These are phyloP conservation scores for Penicillium nucicola DNA, from an alignment of 495 filamentous ascomycete genomes.

Conservation along the genomic window DNA sequence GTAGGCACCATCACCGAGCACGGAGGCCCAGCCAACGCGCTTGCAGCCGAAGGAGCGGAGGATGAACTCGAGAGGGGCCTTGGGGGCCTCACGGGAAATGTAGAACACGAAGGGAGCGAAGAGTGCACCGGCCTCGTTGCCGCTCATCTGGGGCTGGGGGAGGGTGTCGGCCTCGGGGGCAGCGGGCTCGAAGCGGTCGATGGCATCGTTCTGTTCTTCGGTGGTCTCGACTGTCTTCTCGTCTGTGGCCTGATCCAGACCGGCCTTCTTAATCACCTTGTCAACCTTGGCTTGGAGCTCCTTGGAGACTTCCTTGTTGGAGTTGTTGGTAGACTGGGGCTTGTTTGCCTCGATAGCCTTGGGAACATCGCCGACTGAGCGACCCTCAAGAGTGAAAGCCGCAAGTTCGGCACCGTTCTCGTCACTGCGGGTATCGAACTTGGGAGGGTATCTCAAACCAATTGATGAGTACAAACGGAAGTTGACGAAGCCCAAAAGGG, in stretches of 20 bases:
- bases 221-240: slow-evolving; percentile 40
- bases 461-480: slow-evolving; percentile 87
- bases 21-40: slow-evolving; percentile 88
- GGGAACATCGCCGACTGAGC: slow-evolving; percentile 50
- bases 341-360: slow-evolving; percentile 55
- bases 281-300: slow-evolving; percentile 55
- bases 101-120: slow-evolving; percentile 88
- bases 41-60: slow-evolving; percentile 94
- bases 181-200: slow-evolving; percentile 85
- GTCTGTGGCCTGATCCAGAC: slow-evolving; percentile 40
- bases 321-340: slow-evolving; percentile 33
- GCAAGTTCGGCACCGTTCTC: slow-evolving; percentile 85
- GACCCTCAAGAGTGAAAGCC: slow-evolving; percentile 85
- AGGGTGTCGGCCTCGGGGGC: slow-evolving; percentile 79
- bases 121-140: slow-evolving; percentile 55
- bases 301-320: slow-evolving; percentile 45
- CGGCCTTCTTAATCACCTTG: slow-evolving; percentile 46
- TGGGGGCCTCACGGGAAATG: slow-evolving; percentile 89
- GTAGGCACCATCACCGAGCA: slow-evolving; percentile 87
- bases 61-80: slow-evolving; percentile 88
- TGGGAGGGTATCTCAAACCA: slow-evolving; percentile 90
- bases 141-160: slow-evolving; percentile 69
- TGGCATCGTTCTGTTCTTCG: slow-evolving; percentile 57
- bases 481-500: slow-evolving; percentile 91
- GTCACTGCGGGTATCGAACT: slow-evolving; percentile 83